Base-by-base conservation (phyloP, 2,329 filamentous ascomycete species). In the Aurifilum marmelostoma region DNA sequence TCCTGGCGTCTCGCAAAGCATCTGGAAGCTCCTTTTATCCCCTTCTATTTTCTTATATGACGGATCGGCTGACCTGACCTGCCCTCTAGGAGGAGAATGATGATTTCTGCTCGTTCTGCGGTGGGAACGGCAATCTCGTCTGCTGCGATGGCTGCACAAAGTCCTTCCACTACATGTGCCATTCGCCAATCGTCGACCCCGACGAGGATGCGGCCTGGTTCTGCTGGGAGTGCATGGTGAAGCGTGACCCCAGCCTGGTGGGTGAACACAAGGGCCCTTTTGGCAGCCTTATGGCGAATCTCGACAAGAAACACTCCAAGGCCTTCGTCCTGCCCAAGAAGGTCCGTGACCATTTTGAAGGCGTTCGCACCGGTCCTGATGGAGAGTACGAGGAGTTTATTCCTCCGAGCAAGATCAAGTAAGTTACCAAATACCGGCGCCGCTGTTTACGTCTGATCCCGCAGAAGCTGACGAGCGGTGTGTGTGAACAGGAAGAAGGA, bases 111-210 rank as follows among this genome's bases (percentile, higher is more conserved):
- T 91, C 91, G 71, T 89, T 93, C 60, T 99, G 96, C 81, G 89
- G 91, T 75, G 92, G 91, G 72, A 91, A 89, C 73, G 95, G 95
- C 68, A 89, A 93, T 74, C 87, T 99, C 72, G 86, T 98, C 73
- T 97, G 94, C 81, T 99, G 96, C 80, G 96, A 98, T 81, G 92
- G 92, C 72, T 99, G 96, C 81, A 88, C 91, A 71, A 89, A 93
- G 73, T 93, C 94, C 7, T 97, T 97, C 80, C 96, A 98, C 80
- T 93, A 96, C 77, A 86, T 88, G 70, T 98, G 96, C 78, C 88
- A 96, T 73, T 91, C 97, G 79, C 94, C 95, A 71, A 91, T 93
- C 52, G 83, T 93, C 73, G 85, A 89, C 67, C 85, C 88, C 63
- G 83, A 85, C 66, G 91, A 93, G 75, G 69, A 71, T 21, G 61